Percentiles rank a stretch among this genome's conserved stretches.
Evolutionary conservation across 257 asterid species (phyloP).

Genomic region (Prunella vulgaris): DNA sequence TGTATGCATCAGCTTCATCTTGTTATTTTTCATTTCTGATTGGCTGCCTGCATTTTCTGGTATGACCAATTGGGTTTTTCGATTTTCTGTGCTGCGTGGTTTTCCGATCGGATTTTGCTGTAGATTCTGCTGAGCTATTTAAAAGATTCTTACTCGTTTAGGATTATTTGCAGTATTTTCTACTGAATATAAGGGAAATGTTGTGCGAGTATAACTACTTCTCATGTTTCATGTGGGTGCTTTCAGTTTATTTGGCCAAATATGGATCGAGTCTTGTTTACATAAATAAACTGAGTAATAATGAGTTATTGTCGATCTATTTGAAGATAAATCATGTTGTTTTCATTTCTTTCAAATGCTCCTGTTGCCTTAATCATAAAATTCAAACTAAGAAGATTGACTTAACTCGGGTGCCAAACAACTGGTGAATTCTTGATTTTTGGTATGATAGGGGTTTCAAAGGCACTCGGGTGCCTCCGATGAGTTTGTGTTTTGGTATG

Average conservation of each 20-base stretch:
- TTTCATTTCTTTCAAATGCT: neutral
- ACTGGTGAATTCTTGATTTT: neutral
- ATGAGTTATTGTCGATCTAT: neutral
- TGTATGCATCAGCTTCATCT: neutral
- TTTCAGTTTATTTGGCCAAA: neutral
- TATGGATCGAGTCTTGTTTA: conserved; percentile 1
- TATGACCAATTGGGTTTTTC: neutral
- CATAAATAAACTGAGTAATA: neutral
- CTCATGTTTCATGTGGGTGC: neutral
- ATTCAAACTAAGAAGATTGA: neutral
- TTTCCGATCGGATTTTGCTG: neutral
- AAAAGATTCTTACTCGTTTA: conserved; percentile 2
- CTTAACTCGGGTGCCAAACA: too few species aligned
- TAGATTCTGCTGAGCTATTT: conserved; percentile 21
- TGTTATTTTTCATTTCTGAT: neutral
- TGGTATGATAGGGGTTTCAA: neutral
- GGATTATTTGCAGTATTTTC: neutral
- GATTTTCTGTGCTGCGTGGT: neutral
- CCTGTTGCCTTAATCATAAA: neutral
- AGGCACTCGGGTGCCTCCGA: neutral
- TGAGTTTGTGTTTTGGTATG: too few species aligned
- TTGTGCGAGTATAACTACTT: neutral
- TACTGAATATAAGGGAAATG: neutral
- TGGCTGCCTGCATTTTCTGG: neutral
- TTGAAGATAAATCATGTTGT: neutral